A percentile compares a stretch with the other conserved stretches of the same genome.
Evolutionary conservation across 495 filamentous ascomycete genomes (phyloP).

Genomic region (Trichoderma reesei): DNA sequence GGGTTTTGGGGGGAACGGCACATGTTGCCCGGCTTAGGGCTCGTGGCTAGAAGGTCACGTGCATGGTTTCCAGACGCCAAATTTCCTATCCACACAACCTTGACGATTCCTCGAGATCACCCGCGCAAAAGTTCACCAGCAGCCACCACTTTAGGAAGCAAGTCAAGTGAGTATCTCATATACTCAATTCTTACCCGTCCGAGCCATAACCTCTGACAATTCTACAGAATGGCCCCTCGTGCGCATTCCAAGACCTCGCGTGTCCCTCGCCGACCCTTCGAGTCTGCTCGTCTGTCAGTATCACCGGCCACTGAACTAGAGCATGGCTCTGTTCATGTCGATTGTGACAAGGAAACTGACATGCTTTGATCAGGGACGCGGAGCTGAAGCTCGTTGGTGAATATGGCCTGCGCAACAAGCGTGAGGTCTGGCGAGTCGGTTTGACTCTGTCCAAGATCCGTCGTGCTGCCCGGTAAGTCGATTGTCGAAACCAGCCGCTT

Average conservation of each 20-base stretch:
- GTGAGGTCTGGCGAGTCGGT: conserved; percentile 99
- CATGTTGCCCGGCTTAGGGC: conserved; percentile 13
- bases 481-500: conserved; percentile 11
- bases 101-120: conserved; percentile 25
- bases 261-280: conserved; percentile 79
- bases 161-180: conserved; percentile 10
- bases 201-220: not conserved
- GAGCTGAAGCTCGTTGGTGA: conserved; percentile 99
- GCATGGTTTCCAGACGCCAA: conserved; percentile 21
- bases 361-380: conserved; percentile 67
- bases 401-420: conserved; percentile 99
- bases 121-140: conserved; percentile 10
- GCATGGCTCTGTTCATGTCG: conserved; percentile 97
- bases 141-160: conserved; percentile 8
- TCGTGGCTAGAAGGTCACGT: not conserved
- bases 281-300: conserved; percentile 98
- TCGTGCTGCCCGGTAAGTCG: conserved; percentile 95
- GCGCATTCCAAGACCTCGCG: conserved; percentile 98
- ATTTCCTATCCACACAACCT: conserved; percentile 21
- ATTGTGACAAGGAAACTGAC: conserved; percentile 47
- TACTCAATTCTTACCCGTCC: not conserved
- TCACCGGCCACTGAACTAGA: conserved; percentile 92
- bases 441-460: conserved; percentile 99
- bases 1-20: conserved; percentile 1
- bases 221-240: conserved; percentile 21